phyloP scores from a whole-genome alignment of 1,139 yeast species.

The Hemisphaericaspora xylanilytica region DNA sequence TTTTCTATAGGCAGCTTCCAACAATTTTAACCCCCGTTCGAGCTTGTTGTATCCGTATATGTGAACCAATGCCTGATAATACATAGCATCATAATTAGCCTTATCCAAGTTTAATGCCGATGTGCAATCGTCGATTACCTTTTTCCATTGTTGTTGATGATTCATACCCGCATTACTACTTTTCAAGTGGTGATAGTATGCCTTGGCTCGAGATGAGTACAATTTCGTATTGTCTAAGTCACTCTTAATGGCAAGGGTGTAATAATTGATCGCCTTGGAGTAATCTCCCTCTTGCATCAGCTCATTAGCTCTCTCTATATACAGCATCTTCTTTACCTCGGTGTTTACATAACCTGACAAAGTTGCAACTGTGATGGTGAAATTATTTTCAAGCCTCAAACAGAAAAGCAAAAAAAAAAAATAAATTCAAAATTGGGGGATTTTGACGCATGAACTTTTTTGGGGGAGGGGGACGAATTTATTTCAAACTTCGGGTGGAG shows the following conservation, averaged over 20 bases:
- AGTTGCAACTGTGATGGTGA: too few species aligned
- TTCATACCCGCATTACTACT: constrained; percentile 3
- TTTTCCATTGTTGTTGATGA: constrained; percentile 16
- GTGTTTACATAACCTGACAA: background rate
- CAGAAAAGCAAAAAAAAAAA: too few species aligned
- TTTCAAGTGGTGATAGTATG: constrained; percentile 15
- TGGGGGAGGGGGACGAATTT: too few species aligned
- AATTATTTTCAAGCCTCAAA: too few species aligned
- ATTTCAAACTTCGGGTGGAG: too few species aligned
- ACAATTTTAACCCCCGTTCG: constrained; percentile 25
- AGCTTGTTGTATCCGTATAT: constrained; percentile 23
- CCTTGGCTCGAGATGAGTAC: constrained; percentile 19
- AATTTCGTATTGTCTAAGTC: constrained; percentile 13
- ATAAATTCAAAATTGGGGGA: too few species aligned
- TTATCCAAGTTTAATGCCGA: constrained; percentile 27
- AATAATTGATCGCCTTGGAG: constrained; percentile 19
- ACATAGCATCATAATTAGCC: constrained; percentile 20
- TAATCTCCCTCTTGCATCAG: constrained; percentile 16
- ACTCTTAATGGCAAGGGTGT: constrained; percentile 18
- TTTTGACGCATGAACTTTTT: too few species aligned
- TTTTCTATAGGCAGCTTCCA: constrained; percentile 29
- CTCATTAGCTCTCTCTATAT: constrained; percentile 13
- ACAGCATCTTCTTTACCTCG: constrained; percentile 2
- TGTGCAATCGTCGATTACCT: constrained; percentile 26
- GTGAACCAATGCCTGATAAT: constrained; percentile 26